Evolutionary conservation across 2,329 filamentous ascomycete species (phyloP), one percentile per base, ranked within the genome.

Genomic region (Penicillium olsonii): DNA sequence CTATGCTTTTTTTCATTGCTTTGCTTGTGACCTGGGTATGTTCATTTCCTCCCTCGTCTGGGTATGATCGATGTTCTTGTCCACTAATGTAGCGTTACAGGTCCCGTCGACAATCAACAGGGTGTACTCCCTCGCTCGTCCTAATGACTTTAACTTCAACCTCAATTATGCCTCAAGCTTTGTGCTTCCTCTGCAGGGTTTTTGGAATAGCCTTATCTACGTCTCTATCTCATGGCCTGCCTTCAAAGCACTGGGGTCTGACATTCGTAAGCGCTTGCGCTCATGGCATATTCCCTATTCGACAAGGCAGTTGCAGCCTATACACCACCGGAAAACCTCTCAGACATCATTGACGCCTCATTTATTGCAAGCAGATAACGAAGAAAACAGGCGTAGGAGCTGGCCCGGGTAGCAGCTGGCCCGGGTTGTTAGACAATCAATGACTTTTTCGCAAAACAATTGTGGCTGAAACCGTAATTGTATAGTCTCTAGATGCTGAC

Each of bases 121-220:
- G 9, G 80, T 92, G 14, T 91, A 87, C 69, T 83, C 83, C 3
- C 75, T 91, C 14, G 76, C 84, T 8, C 75, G 87, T 61, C 73
- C 78, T 0, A 70, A 79, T 20, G 50, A 77, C 4, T 70, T 79
- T 0, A 79, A 76, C 12, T 78, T 84, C 22, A 74, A 78, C 0
- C 79, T 94, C 19, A 84, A 89, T 60, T 84, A 87, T 56, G 81
- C 85, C 56, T 85, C 87, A 18, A 84, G 87, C 0, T 79, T 90
- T 34, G 88, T 94, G 1, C 78, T 95, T 8, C 89, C 90, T 0
- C 78, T 91, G 0, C 90, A 95, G 65, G 90, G 90, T 0, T 88
- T 92, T 62, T 94, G 89, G 88, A 95, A 95, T 66, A 82, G 85
- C 15, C 68, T 88, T 50, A 90, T 95, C 57, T 95, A 94, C 69